These are phyloP conservation scores for Citrus glauca DNA, from an alignment of 345 rosid genomes.

Conservation along the genomic window DNA sequence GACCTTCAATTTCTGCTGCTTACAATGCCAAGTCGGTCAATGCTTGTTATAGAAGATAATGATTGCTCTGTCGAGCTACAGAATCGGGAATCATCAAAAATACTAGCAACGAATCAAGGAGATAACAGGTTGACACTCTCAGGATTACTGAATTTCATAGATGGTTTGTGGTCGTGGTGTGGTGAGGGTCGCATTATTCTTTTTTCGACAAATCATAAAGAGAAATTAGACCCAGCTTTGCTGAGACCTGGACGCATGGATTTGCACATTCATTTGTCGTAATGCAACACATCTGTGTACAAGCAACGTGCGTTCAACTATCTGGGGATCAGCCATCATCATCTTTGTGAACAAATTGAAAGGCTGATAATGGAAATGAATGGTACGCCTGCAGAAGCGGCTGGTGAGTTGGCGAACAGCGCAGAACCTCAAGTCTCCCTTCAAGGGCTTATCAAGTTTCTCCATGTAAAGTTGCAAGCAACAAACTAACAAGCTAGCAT, in stretches of 20 bases:
- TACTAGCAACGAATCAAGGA: too few species aligned
- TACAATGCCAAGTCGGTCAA: slow-evolving; percentile 15
- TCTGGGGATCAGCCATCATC: background rate
- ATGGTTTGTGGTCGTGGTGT: slow-evolving; percentile 19
- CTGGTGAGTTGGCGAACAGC: slow-evolving; percentile 19
- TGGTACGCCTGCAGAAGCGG: slow-evolving; percentile 17
- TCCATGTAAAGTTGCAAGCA: too few species aligned
- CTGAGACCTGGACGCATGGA: slow-evolving; percentile 34
- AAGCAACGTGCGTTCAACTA: background rate
- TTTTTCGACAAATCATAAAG: slow-evolving; percentile 25
- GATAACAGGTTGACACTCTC: background rate
- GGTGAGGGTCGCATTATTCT: slow-evolving; percentile 25
- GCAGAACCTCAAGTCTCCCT: too few species aligned
- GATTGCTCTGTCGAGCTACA: slow-evolving; percentile 21
- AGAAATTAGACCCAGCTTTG: slow-evolving; percentile 26
- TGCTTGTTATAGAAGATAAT: slow-evolving; percentile 29
- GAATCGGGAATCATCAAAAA: slow-evolving; percentile 14
- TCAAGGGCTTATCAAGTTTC: too few species aligned
- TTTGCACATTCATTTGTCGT: slow-evolving; percentile 8
- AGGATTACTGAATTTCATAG: slow-evolving; percentile 6
- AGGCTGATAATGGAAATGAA: background rate
- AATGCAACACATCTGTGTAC: background rate
- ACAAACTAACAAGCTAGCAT: too few species aligned
- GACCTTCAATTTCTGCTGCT: slow-evolving; percentile 17
- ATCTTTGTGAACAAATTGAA: slow-evolving; percentile 11